These are phyloP conservation scores for Phytophthora sojae DNA, from an alignment of 352 stramenopile genomes.

Conservation along the genomic window DNA sequence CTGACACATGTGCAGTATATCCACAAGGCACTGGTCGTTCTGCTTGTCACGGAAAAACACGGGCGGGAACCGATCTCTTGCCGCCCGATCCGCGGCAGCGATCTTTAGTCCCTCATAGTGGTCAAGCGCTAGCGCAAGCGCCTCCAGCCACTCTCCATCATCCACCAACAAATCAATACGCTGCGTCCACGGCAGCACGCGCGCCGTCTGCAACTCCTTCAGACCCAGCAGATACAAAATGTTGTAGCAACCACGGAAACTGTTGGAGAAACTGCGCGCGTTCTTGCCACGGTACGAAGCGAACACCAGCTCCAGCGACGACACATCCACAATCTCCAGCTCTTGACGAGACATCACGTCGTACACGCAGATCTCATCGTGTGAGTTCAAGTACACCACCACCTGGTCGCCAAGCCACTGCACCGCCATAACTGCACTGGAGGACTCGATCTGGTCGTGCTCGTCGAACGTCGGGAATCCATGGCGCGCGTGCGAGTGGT, in stretches of 20 bases:
- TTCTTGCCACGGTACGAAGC: slow-evolving; percentile 92
- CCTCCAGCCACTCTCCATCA: slow-evolving; percentile 97
- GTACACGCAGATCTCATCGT: slow-evolving; percentile 97
- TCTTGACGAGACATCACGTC: slow-evolving; percentile 97
- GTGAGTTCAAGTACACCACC: slow-evolving; percentile 94
- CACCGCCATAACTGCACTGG: slow-evolving; percentile 92
- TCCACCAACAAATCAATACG: slow-evolving; percentile 95
- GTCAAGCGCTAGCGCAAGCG: slow-evolving; percentile 95
- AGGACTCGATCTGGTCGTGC: slow-evolving; percentile 92
- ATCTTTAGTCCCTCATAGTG: slow-evolving; percentile 95
- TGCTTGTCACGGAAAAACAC: slow-evolving; percentile 91
- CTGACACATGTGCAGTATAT: slow-evolving; percentile 92
- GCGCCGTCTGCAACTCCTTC: slow-evolving; percentile 92
- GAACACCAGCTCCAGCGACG: slow-evolving; percentile 93
- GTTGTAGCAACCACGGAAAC: slow-evolving; percentile 94
- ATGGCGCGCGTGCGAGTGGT: slow-evolving; percentile 82
- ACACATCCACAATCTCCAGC: slow-evolving; percentile 95
- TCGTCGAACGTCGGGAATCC: slow-evolving; percentile 95
- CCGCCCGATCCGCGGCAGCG: slow-evolving; percentile 78
- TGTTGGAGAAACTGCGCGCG: slow-evolving; percentile 84
- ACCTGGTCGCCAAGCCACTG: slow-evolving; percentile 97
- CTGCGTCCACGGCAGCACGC: slow-evolving; percentile 92
- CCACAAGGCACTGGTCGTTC: slow-evolving; percentile 91
- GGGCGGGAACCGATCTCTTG: slow-evolving; percentile 84
- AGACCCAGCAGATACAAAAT: slow-evolving; percentile 94